Base-by-base conservation (phyloP, 768 basidiomycete genomes). In the Tylopilus subfusipes region DNA sequence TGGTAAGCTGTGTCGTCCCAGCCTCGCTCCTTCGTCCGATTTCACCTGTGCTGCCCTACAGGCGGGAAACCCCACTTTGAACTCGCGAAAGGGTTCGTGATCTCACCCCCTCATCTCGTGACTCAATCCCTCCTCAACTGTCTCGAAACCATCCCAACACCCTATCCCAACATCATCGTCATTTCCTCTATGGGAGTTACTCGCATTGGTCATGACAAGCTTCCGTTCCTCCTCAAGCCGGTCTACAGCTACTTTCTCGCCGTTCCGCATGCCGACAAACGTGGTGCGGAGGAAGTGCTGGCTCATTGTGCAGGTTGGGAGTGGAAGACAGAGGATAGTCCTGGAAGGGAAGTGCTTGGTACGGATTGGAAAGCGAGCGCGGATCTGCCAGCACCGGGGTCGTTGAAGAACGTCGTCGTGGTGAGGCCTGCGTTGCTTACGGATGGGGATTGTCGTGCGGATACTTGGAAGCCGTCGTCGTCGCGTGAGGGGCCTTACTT, bases 341-440 rank as follows among this genome's bases (percentile, higher is more conserved):
- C 78, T 0, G 64, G 59, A 0, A 53, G 64, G 9, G 74, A 77
- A 0, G 71, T 85, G 19, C 71, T 86, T 36, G 75, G 73, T 11
- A 40, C 44, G 0, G 73, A 68, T 6, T 85, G 84, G 84, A 68
- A 66, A 42, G 49, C 70, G 14, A 66, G 60, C 48, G 55, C 62
- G 11, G 64, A 66, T 10, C 59, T 75, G 19, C 82, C 80, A 0
- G 63, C 59, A 8, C 53, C 63, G 4, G 84, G 82, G 11, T 67
- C 71, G 19, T 55, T 84, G 48, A 75, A 76, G 58, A 65, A 66
- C 16, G 49, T 72, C 1, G 68, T 79, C 2, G 72, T 87, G 11
- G 63, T 90, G 2, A 72, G 85, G 11, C 79, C 86, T 5, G 80
- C 82, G 36, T 22, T 85, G 30, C 64, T 88, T 19, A 85, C 79